Percentiles rank a stretch among this genome's conserved stretches.
Evolutionary conservation across 2,329 filamentous ascomycete genomes (phyloP).

Genomic region (Daldinia sp.): DNA sequence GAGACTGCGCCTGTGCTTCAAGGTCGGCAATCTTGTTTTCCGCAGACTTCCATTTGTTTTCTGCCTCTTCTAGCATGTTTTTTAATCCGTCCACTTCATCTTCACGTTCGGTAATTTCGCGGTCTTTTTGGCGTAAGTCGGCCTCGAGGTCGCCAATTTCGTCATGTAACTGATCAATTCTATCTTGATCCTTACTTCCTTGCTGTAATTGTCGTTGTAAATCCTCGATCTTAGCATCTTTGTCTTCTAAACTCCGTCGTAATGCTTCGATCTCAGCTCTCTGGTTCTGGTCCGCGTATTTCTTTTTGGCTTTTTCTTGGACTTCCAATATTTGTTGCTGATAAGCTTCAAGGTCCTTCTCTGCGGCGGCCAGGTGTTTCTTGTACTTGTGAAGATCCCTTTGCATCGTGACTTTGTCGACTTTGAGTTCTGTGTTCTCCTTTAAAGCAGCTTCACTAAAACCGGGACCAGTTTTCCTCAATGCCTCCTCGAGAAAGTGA

Average conservation of each 20-base stretch:
- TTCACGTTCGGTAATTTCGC: slow-evolving; percentile 77
- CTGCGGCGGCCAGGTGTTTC: slow-evolving; percentile 84
- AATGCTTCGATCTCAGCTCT: slow-evolving; percentile 71
- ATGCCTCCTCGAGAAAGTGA: slow-evolving; percentile 91
- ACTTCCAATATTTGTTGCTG: slow-evolving; percentile 84
- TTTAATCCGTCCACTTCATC: slow-evolving; percentile 79
- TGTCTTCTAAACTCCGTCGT: slow-evolving; percentile 67
- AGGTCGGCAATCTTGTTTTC: slow-evolving; percentile 43
- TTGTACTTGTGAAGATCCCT: slow-evolving; percentile 87
- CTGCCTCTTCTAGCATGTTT: slow-evolving; percentile 61
- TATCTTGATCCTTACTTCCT: slow-evolving; percentile 67
- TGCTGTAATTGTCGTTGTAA: slow-evolving; percentile 70
- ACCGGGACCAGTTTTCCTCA: slow-evolving; percentile 87
- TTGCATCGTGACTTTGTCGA: slow-evolving; percentile 88
- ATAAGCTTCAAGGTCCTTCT: slow-evolving; percentile 88
- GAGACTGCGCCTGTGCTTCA: slow-evolving; percentile 56
- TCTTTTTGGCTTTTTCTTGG: slow-evolving; percentile 82
- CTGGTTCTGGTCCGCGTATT: slow-evolving; percentile 77
- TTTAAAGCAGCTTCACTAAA: slow-evolving; percentile 90
- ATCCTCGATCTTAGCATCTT: slow-evolving; percentile 70
- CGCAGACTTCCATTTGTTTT: slow-evolving; percentile 56
- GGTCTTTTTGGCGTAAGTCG: slow-evolving; percentile 80
- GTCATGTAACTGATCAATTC: slow-evolving; percentile 76
- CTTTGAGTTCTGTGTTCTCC: slow-evolving; percentile 96
- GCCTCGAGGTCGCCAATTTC: slow-evolving; percentile 81